Percentiles rank a stretch among this genome's conserved stretches.
Evolutionary conservation across 441 rosid species (phyloP).

Genomic region (Monsonia emarginata): DNA sequence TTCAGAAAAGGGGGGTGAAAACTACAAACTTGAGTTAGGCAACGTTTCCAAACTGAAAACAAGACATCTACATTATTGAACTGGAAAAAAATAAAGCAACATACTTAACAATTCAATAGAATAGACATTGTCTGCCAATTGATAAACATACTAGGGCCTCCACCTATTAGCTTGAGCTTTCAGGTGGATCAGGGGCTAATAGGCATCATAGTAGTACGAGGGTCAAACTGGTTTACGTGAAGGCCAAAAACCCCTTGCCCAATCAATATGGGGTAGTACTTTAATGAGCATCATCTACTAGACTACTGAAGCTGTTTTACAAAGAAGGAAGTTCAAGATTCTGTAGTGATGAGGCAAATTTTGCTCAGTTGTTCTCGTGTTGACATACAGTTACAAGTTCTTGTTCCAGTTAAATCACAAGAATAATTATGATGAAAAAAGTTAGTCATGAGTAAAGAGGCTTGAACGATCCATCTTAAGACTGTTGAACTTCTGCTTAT

Average conservation of each 20-base stretch:
- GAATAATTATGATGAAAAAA: neutral
- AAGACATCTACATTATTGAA: too few relatives aligned
- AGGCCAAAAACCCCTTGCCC: neutral
- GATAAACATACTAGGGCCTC: too few relatives aligned
- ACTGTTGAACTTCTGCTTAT: too few relatives aligned
- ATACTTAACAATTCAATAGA: neutral
- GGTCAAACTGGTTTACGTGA: neutral
- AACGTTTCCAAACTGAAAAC: too few relatives aligned
- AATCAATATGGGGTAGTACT: neutral
- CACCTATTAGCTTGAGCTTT: too few relatives aligned
- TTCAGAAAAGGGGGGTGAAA: slow-evolving; percentile 5
- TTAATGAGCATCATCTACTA: neutral
- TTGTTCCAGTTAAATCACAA: neutral
- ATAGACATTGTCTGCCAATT: too few relatives aligned
- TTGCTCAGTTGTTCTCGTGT: neutral
- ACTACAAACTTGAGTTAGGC: neutral
- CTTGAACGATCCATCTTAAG: neutral
- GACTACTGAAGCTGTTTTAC: neutral
- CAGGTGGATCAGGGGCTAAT: too few relatives aligned
- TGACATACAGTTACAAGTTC: neutral
- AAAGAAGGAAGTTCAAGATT: neutral
- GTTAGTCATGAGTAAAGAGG: neutral
- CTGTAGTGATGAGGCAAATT: neutral
- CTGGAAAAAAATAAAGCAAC: neutral
- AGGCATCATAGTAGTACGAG: too few relatives aligned